These are phyloP conservation scores for Amoebophrya sp. DNA, from an alignment of 169 alveolate species.

Conservation along the genomic window DNA sequence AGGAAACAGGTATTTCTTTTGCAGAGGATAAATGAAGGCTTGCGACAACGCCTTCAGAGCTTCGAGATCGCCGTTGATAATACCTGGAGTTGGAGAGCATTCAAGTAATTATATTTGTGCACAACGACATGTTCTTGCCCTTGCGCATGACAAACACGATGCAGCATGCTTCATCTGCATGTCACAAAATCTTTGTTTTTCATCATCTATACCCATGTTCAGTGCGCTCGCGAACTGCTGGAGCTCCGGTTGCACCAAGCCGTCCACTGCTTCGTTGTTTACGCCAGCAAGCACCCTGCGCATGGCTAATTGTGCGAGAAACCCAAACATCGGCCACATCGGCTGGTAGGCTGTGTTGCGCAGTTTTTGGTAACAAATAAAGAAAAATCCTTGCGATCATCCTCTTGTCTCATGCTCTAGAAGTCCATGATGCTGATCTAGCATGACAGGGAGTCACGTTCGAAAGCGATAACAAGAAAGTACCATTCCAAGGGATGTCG, in stretches of 20 bases:
- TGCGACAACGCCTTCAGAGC: neutral
- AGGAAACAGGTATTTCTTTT: too few relatives aligned
- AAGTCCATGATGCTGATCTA: too few relatives aligned
- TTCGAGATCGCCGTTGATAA: neutral
- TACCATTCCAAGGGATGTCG: constrained; percentile 5
- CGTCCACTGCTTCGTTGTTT: neutral
- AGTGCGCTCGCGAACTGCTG: neutral
- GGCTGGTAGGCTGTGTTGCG: constrained; percentile 20
- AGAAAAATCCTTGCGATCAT: too few relatives aligned
- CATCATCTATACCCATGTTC: neutral
- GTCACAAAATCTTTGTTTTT: too few relatives aligned
- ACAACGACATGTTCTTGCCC: too few relatives aligned
- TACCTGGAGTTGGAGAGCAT: too few relatives aligned
- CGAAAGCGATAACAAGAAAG: neutral
- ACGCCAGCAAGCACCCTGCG: neutral
- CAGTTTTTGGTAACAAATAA: too few relatives aligned
- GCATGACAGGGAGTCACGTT: neutral
- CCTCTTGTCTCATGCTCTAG: too few relatives aligned
- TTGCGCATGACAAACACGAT: too few relatives aligned
- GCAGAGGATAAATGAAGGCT: too few relatives aligned
- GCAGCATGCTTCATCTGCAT: too few relatives aligned
- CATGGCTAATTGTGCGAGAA: neutral
- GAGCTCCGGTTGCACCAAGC: neutral
- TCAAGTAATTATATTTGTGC: too few relatives aligned
- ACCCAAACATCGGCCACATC: constrained; percentile 11